Evolutionary conservation across 1,284 basidiomycete species (phyloP).

Genomic region (Puccinia novopanici): DNA sequence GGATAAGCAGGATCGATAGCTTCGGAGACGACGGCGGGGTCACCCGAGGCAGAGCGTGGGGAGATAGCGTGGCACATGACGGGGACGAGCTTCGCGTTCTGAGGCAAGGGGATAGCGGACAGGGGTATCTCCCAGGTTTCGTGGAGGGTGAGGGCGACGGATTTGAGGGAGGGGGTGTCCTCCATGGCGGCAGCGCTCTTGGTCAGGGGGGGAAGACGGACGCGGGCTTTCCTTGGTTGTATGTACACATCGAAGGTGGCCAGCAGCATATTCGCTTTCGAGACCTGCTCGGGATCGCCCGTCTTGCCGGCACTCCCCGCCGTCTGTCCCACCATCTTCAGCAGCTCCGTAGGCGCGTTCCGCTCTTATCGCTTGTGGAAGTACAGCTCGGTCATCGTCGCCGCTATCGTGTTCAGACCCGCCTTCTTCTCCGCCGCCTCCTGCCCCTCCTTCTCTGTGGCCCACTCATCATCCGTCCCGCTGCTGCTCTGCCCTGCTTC

Average conservation of each 20-base stretch:
- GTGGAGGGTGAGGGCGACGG: background rate
- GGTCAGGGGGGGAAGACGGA: background rate
- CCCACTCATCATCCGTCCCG: background rate
- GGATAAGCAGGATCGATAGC: conserved; percentile 7
- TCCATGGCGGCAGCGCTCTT: background rate
- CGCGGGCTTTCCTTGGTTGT: background rate
- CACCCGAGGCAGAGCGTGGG: background rate
- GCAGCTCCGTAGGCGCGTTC: background rate
- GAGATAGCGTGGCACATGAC: conserved; percentile 1
- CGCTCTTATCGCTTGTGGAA: conserved; percentile 20
- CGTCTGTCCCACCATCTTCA: conserved; percentile 23
- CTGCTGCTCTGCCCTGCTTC: background rate
- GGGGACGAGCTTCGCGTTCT: conserved; percentile 2
- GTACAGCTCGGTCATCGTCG: conserved; percentile 29
- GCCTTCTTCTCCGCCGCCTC: conserved; percentile 20
- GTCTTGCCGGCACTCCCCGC: background rate
- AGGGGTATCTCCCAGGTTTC: conserved; percentile 22
- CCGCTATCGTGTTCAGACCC: conserved; percentile 24
- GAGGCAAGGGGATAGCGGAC: background rate
- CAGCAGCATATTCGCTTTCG: conserved; percentile 30
- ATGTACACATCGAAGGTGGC: conserved; percentile 26
- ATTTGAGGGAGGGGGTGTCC: background rate
- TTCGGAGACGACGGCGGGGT: background rate
- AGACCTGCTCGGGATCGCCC: conserved; percentile 18
- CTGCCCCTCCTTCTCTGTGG: conserved; percentile 16